phyloP scores from a whole-genome alignment of 306 rosid species.

The Vigna angularis region DNA sequence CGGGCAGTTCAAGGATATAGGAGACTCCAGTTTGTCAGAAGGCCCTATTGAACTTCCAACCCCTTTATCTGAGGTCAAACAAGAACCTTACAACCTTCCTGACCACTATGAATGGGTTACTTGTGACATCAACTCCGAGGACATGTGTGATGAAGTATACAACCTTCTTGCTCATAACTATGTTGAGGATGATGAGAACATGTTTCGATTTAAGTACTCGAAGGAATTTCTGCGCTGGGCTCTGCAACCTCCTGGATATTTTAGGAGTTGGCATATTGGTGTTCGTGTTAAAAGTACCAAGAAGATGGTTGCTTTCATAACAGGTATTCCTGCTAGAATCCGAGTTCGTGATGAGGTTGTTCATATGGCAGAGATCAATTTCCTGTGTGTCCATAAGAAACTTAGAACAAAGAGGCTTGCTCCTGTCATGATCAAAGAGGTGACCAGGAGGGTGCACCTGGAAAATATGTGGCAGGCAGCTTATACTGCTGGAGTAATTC shows the following conservation, averaged over 20 bases:
- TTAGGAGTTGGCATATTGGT: conserved; percentile 88
- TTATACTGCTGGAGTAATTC: conserved; percentile 94
- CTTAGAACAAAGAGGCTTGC: conserved; percentile 97
- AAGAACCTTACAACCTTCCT: conserved; percentile 94
- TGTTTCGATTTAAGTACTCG: conserved; percentile 93
- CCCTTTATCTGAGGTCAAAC: conserved; percentile 81
- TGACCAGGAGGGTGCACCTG: conserved; percentile 94
- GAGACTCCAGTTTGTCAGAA: conserved; percentile 71
- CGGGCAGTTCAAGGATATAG: conserved; percentile 89
- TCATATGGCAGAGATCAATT: conserved; percentile 92
- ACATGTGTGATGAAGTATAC: conserved; percentile 77
- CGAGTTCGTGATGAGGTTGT: conserved; percentile 75
- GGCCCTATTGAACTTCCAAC: conserved; percentile 86
- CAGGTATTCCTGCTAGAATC: conserved; percentile 90
- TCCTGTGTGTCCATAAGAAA: conserved; percentile 93
- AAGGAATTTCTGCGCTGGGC: conserved; percentile 95
- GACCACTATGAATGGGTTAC: conserved; percentile 87
- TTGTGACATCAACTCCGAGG: conserved; percentile 76
- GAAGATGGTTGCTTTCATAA: conserved; percentile 93
- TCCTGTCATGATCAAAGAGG: conserved; percentile 99
- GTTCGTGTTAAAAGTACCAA: conserved; percentile 86
- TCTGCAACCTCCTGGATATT: conserved; percentile 89
- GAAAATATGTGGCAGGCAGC: conserved; percentile 98
- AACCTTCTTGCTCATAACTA: conserved; percentile 81
- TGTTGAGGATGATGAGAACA: conserved; percentile 94